Evolutionary conservation across 805 yeast species (phyloP), one percentile per base, ranked within the genome.

Genomic region (Candida odintsovae): DNA sequence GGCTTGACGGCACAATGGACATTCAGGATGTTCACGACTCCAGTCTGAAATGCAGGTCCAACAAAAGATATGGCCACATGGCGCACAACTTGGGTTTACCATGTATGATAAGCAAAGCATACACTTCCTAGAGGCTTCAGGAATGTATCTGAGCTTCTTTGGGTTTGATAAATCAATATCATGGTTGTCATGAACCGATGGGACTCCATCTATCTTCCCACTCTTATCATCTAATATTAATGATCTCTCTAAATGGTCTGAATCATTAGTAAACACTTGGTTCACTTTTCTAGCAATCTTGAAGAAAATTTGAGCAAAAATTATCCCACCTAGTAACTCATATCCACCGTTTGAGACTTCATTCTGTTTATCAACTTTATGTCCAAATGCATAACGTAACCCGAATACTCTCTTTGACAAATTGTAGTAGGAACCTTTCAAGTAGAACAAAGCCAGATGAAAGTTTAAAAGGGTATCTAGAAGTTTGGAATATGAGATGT

Each of bases 51-150:
- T 80, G 62, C 98, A 92, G 7, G 71, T 72, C 97, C 98, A 92
- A 66, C 99, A 92, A 63, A 87, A 92, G 15, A 88, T 48, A 63
- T 92, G 99, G 0, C 98, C 99, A 66, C 99, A 92, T 5, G 82
- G 77, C 0, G 96, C 89, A 50, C 87, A 78, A 1, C 96, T 71
- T 5, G 99, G 98, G 50, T 86, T 78, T 1, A 67, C 71, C 94
- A 92, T 86, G 15, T 76, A 72, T 9, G 86, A 82, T 21, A 92
- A 72, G 62, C 99, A 92, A 19, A 94, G 72, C 75, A 90, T 84
- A 61, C 99, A 92, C 38, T 75, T 72, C 44, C 97, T 72, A 1
- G 95, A 81, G 22, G 68, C 64, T 47, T 73, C 81, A 0, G 90
- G 85, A 10, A 92, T 78, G 59, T 79, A 90, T 5, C 86, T 82